Conservation (phyloP, 2,329 filamentous ascomycete genomes). For the Trichoderma pleuroti region DNA sequence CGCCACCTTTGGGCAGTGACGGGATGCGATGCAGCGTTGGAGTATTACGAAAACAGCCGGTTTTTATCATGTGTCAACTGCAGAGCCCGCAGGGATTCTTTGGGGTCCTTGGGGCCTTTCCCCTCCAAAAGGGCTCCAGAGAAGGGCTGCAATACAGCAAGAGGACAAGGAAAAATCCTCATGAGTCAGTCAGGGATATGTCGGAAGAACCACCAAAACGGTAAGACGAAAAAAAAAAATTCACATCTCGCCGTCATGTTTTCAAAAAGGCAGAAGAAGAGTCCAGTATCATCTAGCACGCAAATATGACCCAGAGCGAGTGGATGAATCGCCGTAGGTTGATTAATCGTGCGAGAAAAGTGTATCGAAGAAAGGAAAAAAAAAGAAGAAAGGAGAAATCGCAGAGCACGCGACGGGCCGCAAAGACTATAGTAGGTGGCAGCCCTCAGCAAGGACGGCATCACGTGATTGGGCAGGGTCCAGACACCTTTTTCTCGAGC, state of each 20-base stretch:
- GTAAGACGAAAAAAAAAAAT: conserved; percentile 23
- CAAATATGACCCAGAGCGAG: conserved; percentile 59
- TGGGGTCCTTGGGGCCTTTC: neutral
- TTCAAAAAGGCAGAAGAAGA: conserved; percentile 24
- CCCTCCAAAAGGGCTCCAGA: neutral
- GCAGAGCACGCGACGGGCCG: neutral
- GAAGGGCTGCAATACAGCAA: neutral
- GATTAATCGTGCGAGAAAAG: conserved; percentile 54
- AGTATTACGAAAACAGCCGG: conserved; percentile 1
- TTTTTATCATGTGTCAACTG: conserved; percentile 14
- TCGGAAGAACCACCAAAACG: conserved; percentile 31
- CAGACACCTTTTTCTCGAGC: neutral
- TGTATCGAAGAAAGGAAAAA: conserved; percentile 33
- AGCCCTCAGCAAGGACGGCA: conserved; percentile 7
- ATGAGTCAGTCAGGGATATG: conserved; percentile 22
- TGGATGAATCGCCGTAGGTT: conserved; percentile 52
- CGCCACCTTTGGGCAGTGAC: conserved; percentile 9
- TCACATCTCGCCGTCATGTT: conserved; percentile 23
- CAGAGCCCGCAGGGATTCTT: neutral
- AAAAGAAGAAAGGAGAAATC: conserved; percentile 21
- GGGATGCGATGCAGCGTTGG: neutral
- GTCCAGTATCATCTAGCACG: conserved; percentile 50
- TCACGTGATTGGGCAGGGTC: conserved; percentile 28
- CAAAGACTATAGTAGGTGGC: neutral
- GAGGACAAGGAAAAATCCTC: neutral